phyloP scores from a whole-genome alignment of 2,329 filamentous ascomycete genomes.

The Dendryphion nanum region DNA sequence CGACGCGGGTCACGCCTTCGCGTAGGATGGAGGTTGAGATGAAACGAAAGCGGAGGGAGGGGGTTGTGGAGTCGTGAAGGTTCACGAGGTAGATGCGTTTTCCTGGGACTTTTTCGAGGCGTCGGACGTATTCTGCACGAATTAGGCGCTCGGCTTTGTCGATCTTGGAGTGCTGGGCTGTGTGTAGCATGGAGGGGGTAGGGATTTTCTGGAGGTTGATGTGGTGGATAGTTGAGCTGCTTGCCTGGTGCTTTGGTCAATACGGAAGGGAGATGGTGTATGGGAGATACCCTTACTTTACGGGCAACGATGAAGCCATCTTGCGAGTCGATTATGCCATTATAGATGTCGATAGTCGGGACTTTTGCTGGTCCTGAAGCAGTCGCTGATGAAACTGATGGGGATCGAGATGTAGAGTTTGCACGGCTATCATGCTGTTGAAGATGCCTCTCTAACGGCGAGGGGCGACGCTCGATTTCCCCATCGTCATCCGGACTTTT shows the following conservation, averaged over 20 bases:
- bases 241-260: slow-evolving; percentile 11
- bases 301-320: slow-evolving; percentile 38
- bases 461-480: slow-evolving; percentile 16
- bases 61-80: slow-evolving; percentile 53
- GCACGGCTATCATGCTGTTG: no score
- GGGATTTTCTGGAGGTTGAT: slow-evolving; percentile 36
- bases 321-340: slow-evolving; percentile 38
- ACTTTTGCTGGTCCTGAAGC: slow-evolving; percentile 3
- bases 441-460: slow-evolving; percentile 21
- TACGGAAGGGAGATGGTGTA: neutral
- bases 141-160: slow-evolving; percentile 36
- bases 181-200: slow-evolving; percentile 34
- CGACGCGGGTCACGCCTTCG: slow-evolving; percentile 59
- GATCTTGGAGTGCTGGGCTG: slow-evolving; percentile 25
- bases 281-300: slow-evolving; percentile 19
- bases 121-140: slow-evolving; percentile 36
- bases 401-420: slow-evolving; percentile 19
- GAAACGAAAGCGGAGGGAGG: slow-evolving; percentile 66
- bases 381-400: slow-evolving; percentile 18
- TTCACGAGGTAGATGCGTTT: slow-evolving; percentile 62
- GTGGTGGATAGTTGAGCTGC: slow-evolving; percentile 15
- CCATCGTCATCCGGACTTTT: slow-evolving; percentile 20
- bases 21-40: slow-evolving; percentile 62
- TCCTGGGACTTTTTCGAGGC: slow-evolving; percentile 29
- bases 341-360: slow-evolving; percentile 35